These are phyloP conservation scores for Hippophae tibetana DNA, from an alignment of 306 rosid genomes.

Conservation along the genomic window DNA sequence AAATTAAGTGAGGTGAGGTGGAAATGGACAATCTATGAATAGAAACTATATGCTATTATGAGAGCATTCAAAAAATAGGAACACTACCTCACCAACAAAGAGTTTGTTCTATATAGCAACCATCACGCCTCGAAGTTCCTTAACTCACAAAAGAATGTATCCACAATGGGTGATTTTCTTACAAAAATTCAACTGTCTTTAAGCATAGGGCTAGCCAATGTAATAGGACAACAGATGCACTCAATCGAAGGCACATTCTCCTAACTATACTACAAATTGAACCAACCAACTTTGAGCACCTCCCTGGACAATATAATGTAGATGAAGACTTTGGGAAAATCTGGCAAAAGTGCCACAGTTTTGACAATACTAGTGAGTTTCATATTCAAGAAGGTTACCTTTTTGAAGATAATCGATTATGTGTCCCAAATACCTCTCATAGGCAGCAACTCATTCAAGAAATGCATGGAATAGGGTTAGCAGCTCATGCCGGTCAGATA, in stretches of 20 bases:
- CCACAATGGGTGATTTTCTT: not conserved
- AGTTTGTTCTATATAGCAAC: not conserved
- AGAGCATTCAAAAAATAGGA: not conserved
- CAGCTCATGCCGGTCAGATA: not conserved
- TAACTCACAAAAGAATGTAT: not conserved
- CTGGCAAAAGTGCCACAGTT: not conserved
- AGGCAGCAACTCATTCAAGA: not conserved
- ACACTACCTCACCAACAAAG: not conserved
- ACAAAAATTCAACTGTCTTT: not conserved
- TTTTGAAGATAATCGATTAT: not conserved
- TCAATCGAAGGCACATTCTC: not conserved
- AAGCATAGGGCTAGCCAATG: not conserved
- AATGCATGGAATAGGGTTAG: not conserved
- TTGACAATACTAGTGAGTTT: not conserved
- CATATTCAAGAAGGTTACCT: not conserved
- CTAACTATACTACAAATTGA: not conserved
- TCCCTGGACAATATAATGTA: not conserved
- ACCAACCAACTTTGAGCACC: not conserved
- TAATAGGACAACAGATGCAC: not conserved
- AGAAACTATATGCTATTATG: not conserved
- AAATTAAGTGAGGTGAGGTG: not conserved
- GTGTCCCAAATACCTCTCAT: not conserved
- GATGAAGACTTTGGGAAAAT: not conserved
- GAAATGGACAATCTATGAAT: not conserved
- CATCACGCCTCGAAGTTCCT: not conserved